phyloP scores from a whole-genome alignment of 768 basidiomycete species.

The Pleurotus sapidus region DNA sequence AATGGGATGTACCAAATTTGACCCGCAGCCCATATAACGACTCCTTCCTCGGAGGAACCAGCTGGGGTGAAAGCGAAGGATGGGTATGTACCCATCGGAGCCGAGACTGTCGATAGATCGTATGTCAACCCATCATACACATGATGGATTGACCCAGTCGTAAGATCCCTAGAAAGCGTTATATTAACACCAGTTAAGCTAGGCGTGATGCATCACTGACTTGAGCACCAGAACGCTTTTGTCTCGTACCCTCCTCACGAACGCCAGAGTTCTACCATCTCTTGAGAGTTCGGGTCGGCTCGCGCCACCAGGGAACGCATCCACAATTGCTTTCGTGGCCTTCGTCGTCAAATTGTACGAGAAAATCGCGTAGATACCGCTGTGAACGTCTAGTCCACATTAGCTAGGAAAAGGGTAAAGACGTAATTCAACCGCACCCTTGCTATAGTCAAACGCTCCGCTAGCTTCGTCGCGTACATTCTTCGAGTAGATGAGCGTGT shows the following conservation, averaged over 20 bases:
- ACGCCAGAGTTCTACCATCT: constrained; percentile 68
- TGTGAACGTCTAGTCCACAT: constrained; percentile 52
- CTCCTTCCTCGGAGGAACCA: constrained; percentile 36
- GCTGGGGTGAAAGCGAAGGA: constrained; percentile 67
- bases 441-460: constrained; percentile 52
- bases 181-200: neutral
- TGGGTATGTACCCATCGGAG: constrained; percentile 80
- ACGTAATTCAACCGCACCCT: constrained; percentile 38
- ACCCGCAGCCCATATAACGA: constrained; percentile 75
- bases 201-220: constrained; percentile 29
- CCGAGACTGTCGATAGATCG: constrained; percentile 59
- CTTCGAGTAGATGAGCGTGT: constrained; percentile 62
- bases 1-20: constrained; percentile 66
- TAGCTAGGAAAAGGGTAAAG: neutral
- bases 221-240: constrained; percentile 72
- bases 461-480: constrained; percentile 51
- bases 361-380: constrained; percentile 71
- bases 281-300: constrained; percentile 68
- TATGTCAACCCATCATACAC: constrained; percentile 70
- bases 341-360: constrained; percentile 60
- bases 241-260: constrained; percentile 70
- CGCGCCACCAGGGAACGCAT: constrained; percentile 65
- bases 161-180: constrained; percentile 49
- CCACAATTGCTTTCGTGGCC: constrained; percentile 48
- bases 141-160: constrained; percentile 61